Percentiles rank a stretch among this genome's conserved stretches.
Evolutionary conservation across 2,329 filamentous ascomycete genomes (phyloP).

Genomic region (Talaromyces sp.): DNA sequence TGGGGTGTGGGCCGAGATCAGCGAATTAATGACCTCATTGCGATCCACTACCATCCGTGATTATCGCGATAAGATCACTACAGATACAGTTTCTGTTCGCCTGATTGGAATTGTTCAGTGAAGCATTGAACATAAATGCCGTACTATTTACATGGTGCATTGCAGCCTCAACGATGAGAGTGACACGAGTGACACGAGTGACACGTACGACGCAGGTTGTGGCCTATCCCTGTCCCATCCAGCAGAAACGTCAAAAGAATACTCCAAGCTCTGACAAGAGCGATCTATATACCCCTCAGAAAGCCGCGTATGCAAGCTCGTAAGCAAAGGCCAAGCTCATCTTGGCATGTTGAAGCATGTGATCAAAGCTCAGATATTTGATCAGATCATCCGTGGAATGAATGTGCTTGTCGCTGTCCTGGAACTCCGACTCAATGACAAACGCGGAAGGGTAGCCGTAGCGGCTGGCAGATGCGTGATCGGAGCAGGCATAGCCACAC

Average conservation of each 20-base stretch:
- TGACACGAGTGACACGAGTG: neutral
- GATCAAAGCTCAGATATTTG: slow-evolving; percentile 71
- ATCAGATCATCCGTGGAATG: slow-evolving; percentile 70
- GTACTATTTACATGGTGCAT: neutral
- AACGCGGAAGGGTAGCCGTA: slow-evolving; percentile 64
- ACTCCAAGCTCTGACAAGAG: slow-evolving; percentile 17
- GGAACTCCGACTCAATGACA: slow-evolving; percentile 60
- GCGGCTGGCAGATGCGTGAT: slow-evolving; percentile 64
- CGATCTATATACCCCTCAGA: slow-evolving; percentile 37
- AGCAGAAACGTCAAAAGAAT: neutral
- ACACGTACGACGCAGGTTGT: neutral
- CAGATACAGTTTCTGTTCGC: neutral
- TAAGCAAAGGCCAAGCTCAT: slow-evolving; percentile 80
- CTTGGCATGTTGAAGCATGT: slow-evolving; percentile 87
- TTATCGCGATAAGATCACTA: neutral
- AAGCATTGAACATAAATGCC: neutral
- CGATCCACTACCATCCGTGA: neutral
- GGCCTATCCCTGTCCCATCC: neutral
- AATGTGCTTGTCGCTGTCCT: slow-evolving; percentile 64
- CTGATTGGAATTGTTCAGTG: neutral
- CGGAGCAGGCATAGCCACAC: slow-evolving; percentile 80
- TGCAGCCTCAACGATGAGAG: neutral
- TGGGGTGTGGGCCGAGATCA: slow-evolving; percentile 3
- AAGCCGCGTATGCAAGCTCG: slow-evolving; percentile 75
- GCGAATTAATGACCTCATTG: slow-evolving; percentile 1